phyloP scores from a whole-genome alignment of 164 flowering plant species.

The Sextonia rubra region DNA sequence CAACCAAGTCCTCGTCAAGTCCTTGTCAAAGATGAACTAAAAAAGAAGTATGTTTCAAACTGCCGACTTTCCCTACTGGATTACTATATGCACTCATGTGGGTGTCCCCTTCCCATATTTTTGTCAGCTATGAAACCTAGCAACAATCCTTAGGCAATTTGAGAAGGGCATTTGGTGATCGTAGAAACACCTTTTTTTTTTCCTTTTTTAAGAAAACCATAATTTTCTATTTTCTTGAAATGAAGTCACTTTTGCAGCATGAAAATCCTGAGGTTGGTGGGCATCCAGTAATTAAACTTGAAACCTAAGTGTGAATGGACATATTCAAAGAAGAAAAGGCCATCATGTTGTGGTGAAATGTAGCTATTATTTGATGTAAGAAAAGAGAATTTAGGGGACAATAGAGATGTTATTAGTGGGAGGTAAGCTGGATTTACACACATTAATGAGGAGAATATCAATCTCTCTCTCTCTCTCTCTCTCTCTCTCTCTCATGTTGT shows the following conservation, averaged over 20 bases:
- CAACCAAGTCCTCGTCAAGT: not conserved
- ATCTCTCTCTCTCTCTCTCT: conserved; percentile 8
- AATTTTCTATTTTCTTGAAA: conserved; percentile 5
- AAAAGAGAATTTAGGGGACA: conserved; percentile 17
- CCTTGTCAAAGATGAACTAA: not conserved
- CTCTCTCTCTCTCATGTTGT: not conserved
- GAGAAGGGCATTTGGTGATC: conserved; percentile 5
- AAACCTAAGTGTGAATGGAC: conserved; percentile 19
- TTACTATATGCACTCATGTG: too few species aligned
- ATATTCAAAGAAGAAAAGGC: conserved; percentile 8
- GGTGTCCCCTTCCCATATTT: not conserved
- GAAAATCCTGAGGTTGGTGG: conserved; percentile 8
- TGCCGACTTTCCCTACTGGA: not conserved
- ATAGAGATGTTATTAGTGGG: conserved; percentile 1
- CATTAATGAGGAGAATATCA: too few species aligned
- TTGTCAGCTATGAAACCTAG: not conserved
- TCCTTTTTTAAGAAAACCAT: not conserved
- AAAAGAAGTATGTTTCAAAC: not conserved
- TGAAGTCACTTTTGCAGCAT: conserved; percentile 3
- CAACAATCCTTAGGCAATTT: conserved; percentile 1
- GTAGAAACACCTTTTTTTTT: not conserved
- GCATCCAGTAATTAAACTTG: conserved; percentile 6
- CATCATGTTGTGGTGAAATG: conserved; percentile 20
- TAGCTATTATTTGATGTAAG: conserved; percentile 22
- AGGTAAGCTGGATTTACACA: not conserved